Conservation (phyloP, 2,329 filamentous ascomycete genomes). For the Phymatotrichopsis omnivora region DNA sequence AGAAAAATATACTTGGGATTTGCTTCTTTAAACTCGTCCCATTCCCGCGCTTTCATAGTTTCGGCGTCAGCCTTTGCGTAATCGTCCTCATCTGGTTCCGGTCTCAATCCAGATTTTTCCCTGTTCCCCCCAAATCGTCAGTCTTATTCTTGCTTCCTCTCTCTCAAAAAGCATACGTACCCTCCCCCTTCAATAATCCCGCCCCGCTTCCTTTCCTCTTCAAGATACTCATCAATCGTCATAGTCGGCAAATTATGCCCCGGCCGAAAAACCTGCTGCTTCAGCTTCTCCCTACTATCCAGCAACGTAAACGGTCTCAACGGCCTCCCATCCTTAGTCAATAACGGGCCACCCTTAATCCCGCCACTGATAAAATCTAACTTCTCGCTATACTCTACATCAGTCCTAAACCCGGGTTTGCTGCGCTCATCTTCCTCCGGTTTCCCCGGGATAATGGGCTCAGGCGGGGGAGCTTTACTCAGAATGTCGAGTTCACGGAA, state of each 20-base stretch:
- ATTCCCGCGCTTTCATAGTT: slow-evolving; percentile 84
- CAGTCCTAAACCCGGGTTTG: slow-evolving; percentile 38
- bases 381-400: slow-evolving; percentile 59
- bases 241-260: slow-evolving; percentile 94
- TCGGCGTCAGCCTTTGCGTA: slow-evolving; percentile 77
- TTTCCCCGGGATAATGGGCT: no score
- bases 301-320: slow-evolving; percentile 84
- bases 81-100: slow-evolving; percentile 81
- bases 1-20: slow-evolving; percentile 54
- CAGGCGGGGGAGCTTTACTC: slow-evolving; percentile 51
- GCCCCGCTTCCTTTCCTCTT: slow-evolving; percentile 74
- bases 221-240: slow-evolving; percentile 95
- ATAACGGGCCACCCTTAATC: slow-evolving; percentile 54
- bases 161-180: slow-evolving; percentile 39
- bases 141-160: background rate
- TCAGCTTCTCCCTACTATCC: slow-evolving; percentile 62
- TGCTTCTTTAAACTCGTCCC: slow-evolving; percentile 88
- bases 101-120: slow-evolving; percentile 42
- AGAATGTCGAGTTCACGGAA: slow-evolving; percentile 78
- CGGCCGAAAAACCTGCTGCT: slow-evolving; percentile 72
- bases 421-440: slow-evolving; percentile 39
- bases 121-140: slow-evolving; percentile 13
- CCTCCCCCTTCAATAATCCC: slow-evolving; percentile 88
- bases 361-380: slow-evolving; percentile 51
- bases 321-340: slow-evolving; percentile 71